phyloP scores from a whole-genome alignment of 768 basidiomycete genomes.

The Mycena rebaudengoi region DNA sequence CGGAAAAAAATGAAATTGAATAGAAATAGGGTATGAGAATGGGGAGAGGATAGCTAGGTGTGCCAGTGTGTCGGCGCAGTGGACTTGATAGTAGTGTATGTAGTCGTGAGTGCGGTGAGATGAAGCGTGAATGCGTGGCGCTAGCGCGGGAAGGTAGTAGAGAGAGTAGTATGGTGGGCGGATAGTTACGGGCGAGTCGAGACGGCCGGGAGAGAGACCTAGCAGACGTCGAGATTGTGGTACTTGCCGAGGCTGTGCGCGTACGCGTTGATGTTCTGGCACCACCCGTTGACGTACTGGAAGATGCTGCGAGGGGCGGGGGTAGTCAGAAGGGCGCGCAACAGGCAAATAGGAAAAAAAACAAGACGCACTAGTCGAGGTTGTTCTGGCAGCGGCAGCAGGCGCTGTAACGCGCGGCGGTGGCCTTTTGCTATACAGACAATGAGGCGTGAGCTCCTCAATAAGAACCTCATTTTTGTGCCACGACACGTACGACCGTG shows the following conservation, averaged over 20 bases:
- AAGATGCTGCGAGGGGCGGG: slow-evolving; percentile 56
- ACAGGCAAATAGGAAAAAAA: not conserved
- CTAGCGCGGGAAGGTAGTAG: not conserved
- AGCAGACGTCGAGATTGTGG: slow-evolving; percentile 68
- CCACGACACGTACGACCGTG: no score
- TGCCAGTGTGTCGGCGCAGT: slow-evolving; percentile 16
- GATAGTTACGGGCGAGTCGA: not conserved
- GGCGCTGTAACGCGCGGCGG: slow-evolving; percentile 56
- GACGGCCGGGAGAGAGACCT: no score
- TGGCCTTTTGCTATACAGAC: no score
- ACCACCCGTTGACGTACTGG: slow-evolving; percentile 80
- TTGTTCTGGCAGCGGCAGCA: slow-evolving; percentile 86
- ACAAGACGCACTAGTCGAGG: slow-evolving; percentile 76
- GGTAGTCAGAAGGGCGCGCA: slow-evolving; percentile 11
- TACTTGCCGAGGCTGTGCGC: slow-evolving; percentile 58
- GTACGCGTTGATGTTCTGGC: slow-evolving; percentile 66
- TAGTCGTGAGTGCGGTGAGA: no score
- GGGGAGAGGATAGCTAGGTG: no score
- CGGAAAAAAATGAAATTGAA: no score
- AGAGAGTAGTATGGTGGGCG: not conserved
- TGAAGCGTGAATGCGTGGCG: no score
- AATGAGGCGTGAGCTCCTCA: no score
- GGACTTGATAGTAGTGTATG: not conserved
- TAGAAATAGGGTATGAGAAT: no score
- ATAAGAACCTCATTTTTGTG: no score